Evolutionary conservation across 208 protist species (phyloP), one percentile per base, ranked within the genome.

Genomic region (Trypanosoma lewisi): DNA sequence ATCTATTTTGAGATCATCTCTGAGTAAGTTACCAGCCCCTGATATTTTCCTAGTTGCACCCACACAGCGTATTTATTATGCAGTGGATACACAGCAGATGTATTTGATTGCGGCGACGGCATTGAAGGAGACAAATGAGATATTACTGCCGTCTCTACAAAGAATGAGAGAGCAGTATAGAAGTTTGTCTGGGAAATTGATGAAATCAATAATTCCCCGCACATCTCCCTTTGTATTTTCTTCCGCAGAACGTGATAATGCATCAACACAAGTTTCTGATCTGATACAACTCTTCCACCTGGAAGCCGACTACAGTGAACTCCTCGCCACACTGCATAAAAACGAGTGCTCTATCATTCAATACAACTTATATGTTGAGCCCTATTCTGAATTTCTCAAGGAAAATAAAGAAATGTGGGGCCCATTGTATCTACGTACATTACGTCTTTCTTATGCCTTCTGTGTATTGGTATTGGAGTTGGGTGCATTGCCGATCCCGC

Each of bases 391-490:
- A 5, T 85, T 86, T 58, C 71, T 79, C 14, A 56, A 56, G n/a
- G 25, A 54, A 12, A 67, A 86, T 44, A 74, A 81, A 50, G 44
- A 9, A 25, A 19, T 83, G 2, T 94, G 88, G 85, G 84, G 80
- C 23, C 70, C 72, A 19, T 23, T 94, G 1, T 91, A 91, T 77
- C 67, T 80, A 41, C 84, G 70, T 49, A 77, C 69, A 0, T 67
- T 94, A 3, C 78, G 67, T 27, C 59, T 94, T 2, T 73, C 83
- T 51, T 89, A 89, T 63, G 74, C 78, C 31, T 77, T 94, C 16
- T 94, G 87, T 63, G 53, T 79, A 36, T 64, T 83, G 30, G 47
- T 94, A n/a, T 14, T 33, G 4, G 64, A 72, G 62, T 76, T 80
- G 6, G 74, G 76, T 12, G 74, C 80, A 25, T 72, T 89, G 55